These are phyloP conservation scores for Penicillium sp. DNA, from an alignment of 2,329 filamentous ascomycete genomes.

Conservation along the genomic window DNA sequence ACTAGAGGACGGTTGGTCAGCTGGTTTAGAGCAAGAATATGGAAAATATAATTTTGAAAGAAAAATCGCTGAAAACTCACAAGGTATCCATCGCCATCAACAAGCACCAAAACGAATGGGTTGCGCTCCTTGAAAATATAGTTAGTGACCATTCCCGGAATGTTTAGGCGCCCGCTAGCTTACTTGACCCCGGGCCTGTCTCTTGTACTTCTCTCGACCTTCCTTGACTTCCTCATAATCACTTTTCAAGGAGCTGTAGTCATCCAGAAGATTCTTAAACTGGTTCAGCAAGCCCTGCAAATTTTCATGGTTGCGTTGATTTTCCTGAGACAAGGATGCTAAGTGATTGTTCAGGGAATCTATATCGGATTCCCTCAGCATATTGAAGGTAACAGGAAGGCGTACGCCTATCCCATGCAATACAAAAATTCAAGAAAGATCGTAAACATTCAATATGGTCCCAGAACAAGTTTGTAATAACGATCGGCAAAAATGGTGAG, in stretches of 20 bases:
- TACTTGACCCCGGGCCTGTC: constrained; percentile 49
- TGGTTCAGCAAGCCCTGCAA: constrained; percentile 38
- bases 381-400: constrained; percentile 17
- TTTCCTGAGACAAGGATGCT: constrained; percentile 21
- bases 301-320: constrained; percentile 31
- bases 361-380: constrained; percentile 28
- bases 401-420: constrained; percentile 21
- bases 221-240: constrained; percentile 60
- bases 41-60: neutral
- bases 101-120: constrained; percentile 61
- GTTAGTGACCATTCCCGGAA: constrained; percentile 5
- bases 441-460: constrained; percentile 7
- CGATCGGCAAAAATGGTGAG: neutral
- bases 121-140: constrained; percentile 46
- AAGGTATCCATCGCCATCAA: constrained; percentile 64
- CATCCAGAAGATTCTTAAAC: constrained; percentile 51
- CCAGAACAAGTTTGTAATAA: neutral
- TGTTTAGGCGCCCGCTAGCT: neutral
- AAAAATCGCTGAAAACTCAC: constrained; percentile 12
- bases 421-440: neutral
- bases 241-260: constrained; percentile 57
- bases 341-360: constrained; percentile 24
- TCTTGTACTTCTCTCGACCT: constrained; percentile 57
- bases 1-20: constrained; percentile 49
- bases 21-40: neutral